Evolutionary conservation across 306 rosid species (phyloP).

Genomic region (Malus sieversii): DNA sequence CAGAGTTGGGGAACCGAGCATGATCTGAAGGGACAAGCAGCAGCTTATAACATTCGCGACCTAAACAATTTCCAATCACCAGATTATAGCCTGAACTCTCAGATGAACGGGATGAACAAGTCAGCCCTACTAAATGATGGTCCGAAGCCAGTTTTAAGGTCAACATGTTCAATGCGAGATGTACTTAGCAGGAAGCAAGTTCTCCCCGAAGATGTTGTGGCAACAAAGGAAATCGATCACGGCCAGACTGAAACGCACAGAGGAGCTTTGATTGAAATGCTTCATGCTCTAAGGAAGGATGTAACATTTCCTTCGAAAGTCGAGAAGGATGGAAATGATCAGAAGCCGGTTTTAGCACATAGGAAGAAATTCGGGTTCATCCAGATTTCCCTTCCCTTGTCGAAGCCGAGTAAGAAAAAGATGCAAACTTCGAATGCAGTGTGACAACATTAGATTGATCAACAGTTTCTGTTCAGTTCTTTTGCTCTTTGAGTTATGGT

Average conservation of each 20-base stretch:
- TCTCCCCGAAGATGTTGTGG: conserved; percentile 34
- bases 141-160: conserved; percentile 42
- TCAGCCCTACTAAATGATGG: conserved; percentile 21
- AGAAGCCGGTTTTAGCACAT: conserved; percentile 40
- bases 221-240: conserved; percentile 34
- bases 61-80: conserved; percentile 28
- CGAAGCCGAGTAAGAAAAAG: conserved; percentile 61
- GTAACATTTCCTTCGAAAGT: conserved; percentile 38
- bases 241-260: conserved; percentile 43
- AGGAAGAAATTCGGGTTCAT: conserved; percentile 90
- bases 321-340: conserved; percentile 48
- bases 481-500: not conserved
- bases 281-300: conserved; percentile 67
- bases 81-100: conserved; percentile 33
- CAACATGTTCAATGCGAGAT: conserved; percentile 81
- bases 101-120: conserved; percentile 21
- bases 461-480: not conserved
- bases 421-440: conserved; percentile 29
- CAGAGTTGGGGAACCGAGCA: conserved; percentile 59
- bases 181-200: conserved; percentile 76
- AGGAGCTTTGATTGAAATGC: conserved; percentile 93
- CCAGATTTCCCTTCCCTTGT: conserved; percentile 71
- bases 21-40: conserved; percentile 26
- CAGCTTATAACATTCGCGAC: conserved; percentile 25
- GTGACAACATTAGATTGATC: conserved; percentile 5